Percentiles rank a stretch among this genome's conserved stretches.
Conservation (phyloP, 129 eudicot species). For the Tanacetum coccineum region DNA sequence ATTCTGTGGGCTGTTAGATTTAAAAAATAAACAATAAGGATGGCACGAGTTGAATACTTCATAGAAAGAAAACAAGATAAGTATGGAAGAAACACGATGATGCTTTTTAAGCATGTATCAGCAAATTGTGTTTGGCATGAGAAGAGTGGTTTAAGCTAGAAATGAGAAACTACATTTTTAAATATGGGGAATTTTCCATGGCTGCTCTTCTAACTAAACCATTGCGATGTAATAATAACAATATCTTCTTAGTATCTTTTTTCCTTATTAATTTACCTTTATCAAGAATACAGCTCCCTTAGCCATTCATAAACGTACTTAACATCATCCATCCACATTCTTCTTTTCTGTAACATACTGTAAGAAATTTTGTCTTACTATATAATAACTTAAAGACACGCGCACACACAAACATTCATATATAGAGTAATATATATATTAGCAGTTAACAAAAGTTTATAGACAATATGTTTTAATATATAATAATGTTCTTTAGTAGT, state of each 20-base stretch:
- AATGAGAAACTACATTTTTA: background rate
- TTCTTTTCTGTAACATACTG: background rate
- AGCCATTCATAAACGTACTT: background rate
- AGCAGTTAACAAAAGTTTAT: background rate
- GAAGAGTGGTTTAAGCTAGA: background rate
- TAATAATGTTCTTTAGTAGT: too few relatives aligned
- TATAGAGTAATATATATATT: background rate
- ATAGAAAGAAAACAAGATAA: background rate
- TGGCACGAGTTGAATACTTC: background rate
- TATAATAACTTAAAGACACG: background rate
- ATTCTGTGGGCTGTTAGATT: constrained; percentile 1
- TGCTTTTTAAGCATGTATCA: background rate
- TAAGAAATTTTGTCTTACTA: background rate
- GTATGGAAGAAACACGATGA: background rate
- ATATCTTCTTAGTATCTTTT: background rate
- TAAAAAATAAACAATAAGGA: background rate
- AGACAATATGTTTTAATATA: too few relatives aligned
- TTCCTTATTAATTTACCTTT: background rate
- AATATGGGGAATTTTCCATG: background rate
- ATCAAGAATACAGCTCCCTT: constrained; percentile 1
- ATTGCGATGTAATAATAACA: background rate
- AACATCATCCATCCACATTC: background rate
- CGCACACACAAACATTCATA: background rate
- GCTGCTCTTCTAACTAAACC: constrained; percentile 5
- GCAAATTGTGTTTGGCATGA: background rate